phyloP scores from a whole-genome alignment of 2,329 filamentous ascomycete genomes.

The Paraphaeosphaeria minitans region DNA sequence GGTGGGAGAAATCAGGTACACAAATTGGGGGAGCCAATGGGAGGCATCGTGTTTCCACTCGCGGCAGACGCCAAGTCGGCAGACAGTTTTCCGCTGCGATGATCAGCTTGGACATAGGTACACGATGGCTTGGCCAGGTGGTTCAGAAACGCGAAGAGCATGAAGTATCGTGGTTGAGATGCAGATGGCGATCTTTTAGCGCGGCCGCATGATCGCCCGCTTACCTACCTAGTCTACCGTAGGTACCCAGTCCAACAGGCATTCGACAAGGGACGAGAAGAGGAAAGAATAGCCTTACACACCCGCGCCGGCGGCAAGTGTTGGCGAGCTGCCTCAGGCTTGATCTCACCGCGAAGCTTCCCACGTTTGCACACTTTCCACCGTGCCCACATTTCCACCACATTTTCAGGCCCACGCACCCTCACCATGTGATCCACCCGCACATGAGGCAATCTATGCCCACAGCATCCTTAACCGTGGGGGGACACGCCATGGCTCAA shows the following conservation, averaged over 20 bases:
- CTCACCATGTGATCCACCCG: neutral
- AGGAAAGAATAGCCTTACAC: neutral
- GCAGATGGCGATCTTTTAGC: neutral
- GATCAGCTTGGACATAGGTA: constrained; percentile 14
- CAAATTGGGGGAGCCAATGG: constrained; percentile 36
- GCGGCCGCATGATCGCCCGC: constrained; percentile 4
- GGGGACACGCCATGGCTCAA: neutral
- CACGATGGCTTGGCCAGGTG: constrained; percentile 26
- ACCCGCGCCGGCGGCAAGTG: constrained; percentile 6
- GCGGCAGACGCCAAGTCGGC: constrained; percentile 36
- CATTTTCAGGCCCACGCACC: neutral
- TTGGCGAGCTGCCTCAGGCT: neutral
- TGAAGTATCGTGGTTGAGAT: constrained; percentile 22
- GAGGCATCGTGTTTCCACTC: constrained; percentile 20
- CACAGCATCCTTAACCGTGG: constrained; percentile 2
- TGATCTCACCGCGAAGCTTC: neutral
- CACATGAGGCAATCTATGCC: constrained; percentile 1
- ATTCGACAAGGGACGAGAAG: neutral
- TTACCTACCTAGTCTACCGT: neutral
- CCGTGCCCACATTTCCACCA: neutral
- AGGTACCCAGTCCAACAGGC: neutral
- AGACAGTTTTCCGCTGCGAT: constrained; percentile 14
- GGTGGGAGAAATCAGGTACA: constrained; percentile 33
- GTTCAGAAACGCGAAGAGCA: constrained; percentile 31
- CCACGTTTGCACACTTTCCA: neutral